Percentiles rank a stretch among this genome's conserved stretches.
phyloP scores from a whole-genome alignment of 768 basidiomycete species.

The Rubroboletus satanas region DNA sequence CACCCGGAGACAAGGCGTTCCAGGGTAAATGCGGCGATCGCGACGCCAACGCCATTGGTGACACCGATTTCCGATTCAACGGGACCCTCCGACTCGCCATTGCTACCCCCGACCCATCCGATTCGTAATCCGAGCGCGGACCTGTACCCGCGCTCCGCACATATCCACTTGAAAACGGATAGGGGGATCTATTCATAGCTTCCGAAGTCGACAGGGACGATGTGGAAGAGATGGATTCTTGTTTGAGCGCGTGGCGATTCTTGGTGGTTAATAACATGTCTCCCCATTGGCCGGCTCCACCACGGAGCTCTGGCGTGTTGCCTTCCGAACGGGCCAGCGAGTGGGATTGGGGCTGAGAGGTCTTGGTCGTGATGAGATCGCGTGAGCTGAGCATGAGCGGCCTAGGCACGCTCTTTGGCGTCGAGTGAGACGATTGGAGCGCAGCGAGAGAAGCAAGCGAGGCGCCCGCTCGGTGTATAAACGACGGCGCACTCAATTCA shows the following conservation, averaged over 20 bases:
- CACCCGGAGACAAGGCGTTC: conserved; percentile 40
- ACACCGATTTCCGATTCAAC: conserved; percentile 63
- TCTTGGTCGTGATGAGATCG: conserved; percentile 35
- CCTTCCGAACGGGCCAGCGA: conserved; percentile 34
- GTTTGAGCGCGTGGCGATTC: conserved; percentile 38
- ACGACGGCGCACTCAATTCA: conserved; percentile 18
- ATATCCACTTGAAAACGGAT: conserved; percentile 14
- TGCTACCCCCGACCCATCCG: conserved; percentile 38
- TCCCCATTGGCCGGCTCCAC: conserved; percentile 40
- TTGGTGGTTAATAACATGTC: conserved; percentile 40
- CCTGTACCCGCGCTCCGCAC: conserved; percentile 20
- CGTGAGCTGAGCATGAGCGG: conserved; percentile 63
- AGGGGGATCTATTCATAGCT: conserved; percentile 32
- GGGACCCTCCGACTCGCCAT: conserved; percentile 52
- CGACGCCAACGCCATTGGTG: conserved; percentile 64
- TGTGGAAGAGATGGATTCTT: conserved; percentile 59
- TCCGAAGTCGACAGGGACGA: conserved; percentile 64
- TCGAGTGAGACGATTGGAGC: conserved; percentile 31
- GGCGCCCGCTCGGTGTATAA: conserved; percentile 37
- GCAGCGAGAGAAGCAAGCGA: conserved; percentile 44
- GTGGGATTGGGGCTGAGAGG: conserved; percentile 18
- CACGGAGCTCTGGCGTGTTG: conserved; percentile 32
- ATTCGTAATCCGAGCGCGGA: conserved; percentile 50
- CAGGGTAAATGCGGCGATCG: conserved; percentile 35
- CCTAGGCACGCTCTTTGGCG: conserved; percentile 54